phyloP scores from a whole-genome alignment of 495 filamentous ascomycete genomes.

The Talaromyces proteolyticus region DNA sequence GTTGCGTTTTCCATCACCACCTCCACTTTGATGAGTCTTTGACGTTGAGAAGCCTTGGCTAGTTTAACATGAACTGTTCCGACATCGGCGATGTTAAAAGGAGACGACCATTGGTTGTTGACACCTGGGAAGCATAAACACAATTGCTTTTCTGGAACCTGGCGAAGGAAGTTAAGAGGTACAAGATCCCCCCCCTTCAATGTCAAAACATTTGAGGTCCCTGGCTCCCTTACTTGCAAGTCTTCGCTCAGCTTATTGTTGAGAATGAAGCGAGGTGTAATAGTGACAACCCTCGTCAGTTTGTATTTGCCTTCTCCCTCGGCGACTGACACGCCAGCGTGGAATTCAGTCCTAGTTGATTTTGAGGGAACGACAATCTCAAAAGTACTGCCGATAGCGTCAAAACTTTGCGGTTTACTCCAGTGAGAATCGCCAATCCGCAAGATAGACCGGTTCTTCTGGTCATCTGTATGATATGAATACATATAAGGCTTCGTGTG shows the following conservation, averaged over 20 bases:
- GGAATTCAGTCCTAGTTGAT: constrained; percentile 70
- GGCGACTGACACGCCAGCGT: constrained; percentile 80
- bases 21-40: constrained; percentile 82
- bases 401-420: constrained; percentile 97
- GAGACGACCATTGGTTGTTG: constrained; percentile 97
- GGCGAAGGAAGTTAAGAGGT: constrained; percentile 81
- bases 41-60: constrained; percentile 80
- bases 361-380: constrained; percentile 76
- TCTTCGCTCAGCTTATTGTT: constrained; percentile 90
- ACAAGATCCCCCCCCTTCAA: constrained; percentile 70
- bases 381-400: constrained; percentile 90
- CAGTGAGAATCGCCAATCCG: constrained; percentile 85
- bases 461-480: constrained; percentile 80
- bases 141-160: constrained; percentile 74
- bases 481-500: constrained; percentile 91
- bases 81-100: constrained; percentile 92
- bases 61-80: constrained; percentile 91
- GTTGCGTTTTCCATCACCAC: constrained; percentile 87
- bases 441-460: constrained; percentile 79
- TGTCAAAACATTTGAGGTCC: constrained; percentile 73
- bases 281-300: constrained; percentile 85
- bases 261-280: constrained; percentile 89
- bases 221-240: constrained; percentile 81
- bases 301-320: constrained; percentile 98
- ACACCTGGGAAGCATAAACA: constrained; percentile 90